Evolutionary conservation across 202 grass and related monocot species (phyloP).

Genomic region (Digitaria exilis): DNA sequence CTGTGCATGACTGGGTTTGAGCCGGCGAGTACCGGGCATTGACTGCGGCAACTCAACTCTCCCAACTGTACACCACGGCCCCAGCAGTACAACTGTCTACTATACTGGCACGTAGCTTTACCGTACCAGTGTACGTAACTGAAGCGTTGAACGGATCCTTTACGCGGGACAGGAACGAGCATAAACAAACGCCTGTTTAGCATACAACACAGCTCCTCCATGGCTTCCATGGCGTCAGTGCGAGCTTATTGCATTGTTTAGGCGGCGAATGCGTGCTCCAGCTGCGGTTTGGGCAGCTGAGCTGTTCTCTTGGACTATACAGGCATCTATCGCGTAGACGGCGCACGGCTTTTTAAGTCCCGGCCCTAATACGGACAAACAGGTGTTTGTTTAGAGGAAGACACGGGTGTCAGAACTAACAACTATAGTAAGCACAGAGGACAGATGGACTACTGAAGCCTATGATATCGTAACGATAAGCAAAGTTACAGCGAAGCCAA

Average conservation of each 20-base stretch:
- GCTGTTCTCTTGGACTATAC: slow-evolving; percentile 36
- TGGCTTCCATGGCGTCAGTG: neutral
- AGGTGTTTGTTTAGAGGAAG: slow-evolving; percentile 12
- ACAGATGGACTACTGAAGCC: neutral
- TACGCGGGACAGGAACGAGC: neutral
- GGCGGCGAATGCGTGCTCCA: slow-evolving; percentile 27
- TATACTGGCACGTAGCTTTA: neutral
- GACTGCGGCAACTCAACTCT: slow-evolving; percentile 36
- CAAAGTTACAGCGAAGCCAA: slow-evolving; percentile 31
- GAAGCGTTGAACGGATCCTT: slow-evolving; percentile 31
- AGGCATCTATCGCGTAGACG: slow-evolving; percentile 53
- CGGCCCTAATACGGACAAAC: slow-evolving; percentile 43
- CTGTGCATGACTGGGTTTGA: slow-evolving; percentile 25
- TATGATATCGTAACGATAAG: neutral
- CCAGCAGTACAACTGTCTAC: slow-evolving; percentile 12
- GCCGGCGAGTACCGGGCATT: slow-evolving; percentile 33
- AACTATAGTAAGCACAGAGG: slow-evolving; percentile 13
- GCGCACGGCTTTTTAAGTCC: slow-evolving; percentile 55
- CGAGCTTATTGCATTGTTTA: slow-evolving; percentile 27
- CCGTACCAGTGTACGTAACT: slow-evolving; percentile 17
- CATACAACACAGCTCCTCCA: neutral
- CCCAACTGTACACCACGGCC: slow-evolving; percentile 32
- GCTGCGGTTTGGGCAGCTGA: slow-evolving; percentile 46
- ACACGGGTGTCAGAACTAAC: neutral
- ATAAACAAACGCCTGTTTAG: slow-evolving; percentile 8